Base-by-base conservation (phyloP, 2,329 filamentous ascomycete species). In the Fusarium solani-melongenae region DNA sequence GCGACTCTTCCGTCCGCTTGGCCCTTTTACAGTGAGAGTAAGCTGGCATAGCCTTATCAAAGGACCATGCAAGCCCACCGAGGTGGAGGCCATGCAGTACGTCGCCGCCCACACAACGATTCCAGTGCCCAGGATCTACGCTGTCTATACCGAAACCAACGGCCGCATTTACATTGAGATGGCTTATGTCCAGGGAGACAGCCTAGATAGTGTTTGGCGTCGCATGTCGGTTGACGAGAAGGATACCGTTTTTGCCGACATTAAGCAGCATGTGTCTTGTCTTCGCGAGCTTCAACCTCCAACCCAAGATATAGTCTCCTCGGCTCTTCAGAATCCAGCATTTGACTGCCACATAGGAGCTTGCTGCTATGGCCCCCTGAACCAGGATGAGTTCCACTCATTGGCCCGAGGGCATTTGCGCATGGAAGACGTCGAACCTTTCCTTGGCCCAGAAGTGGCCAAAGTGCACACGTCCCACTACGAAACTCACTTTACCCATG, bases 31-130 rank as follows among this genome's bases (percentile, higher is more conserved):
- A 12, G 29, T 70, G 1, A 74, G 79, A 70, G 76, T 80, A 1
- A 80, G 79, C 70, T 74, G 70, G 76, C 70, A 78, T 58, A 76
- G 79, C 39, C 34, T 81, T 58, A 78, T 80, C 67, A 80, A 80
- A 63, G 78, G 79, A 65, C 79, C 78, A 72, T 79, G 77, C 62
- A 62, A 71, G 20, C 78, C 77, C 6, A 60, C 75, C 2, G 78
- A 81, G 67, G 66, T 80, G 6, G 79, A 80, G 59, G 79, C 78
- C 14, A 77, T 81, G 75, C 74, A 76, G 58, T 81, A 80, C 57
- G 64, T 81, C 61, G 73, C 77, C 39, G 34, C 53, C 53, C 68
- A 80, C 57, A 80, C 79, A 33, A 62, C 59, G 4, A 71, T 81
- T 34, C 79, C 80, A 9, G 60, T 82, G 1, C 79, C 78, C 24